Evolutionary conservation across 768 basidiomycete genomes (phyloP), one percentile per base, ranked within the genome.

Genomic region (Tremella fuciformis): DNA sequence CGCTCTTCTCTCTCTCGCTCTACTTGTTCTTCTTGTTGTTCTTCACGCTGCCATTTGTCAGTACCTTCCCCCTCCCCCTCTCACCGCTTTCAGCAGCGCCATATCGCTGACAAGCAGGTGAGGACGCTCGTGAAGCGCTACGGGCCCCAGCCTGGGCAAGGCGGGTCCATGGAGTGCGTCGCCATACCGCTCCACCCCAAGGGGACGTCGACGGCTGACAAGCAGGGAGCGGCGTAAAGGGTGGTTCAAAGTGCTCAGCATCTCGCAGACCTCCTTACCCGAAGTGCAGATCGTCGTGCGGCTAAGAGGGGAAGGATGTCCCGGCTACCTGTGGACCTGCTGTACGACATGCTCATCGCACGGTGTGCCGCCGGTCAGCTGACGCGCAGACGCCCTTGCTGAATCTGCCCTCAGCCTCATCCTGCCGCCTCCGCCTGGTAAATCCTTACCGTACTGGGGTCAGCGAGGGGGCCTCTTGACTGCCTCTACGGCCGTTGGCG

Each of bases 401-500:
- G 90, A 93, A 78, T 83, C 83, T 15, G 93, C 89, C 0, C 81
- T 97, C 13, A 82, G 83, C 16, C 78, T 93, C 50, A 79, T 86
- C 16, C 78, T 88, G 1, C 81, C 84, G 13, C 60, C 67, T 0
- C 63, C 65, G 4, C 68, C 80, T 25, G 78, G 82, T 16, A 80
- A 78, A 15, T 71, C 78, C 3, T 82, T 91, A 1, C 83, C 89
- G 0, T 63, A 79, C 0, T 73, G 86, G 7, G 85, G 83, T 2
- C 80, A 78, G 50, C 75, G 80, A 47, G 92, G 91, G 13, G 92
- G 93, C 0, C 77, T 92, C 1, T 79, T 96, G 50, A 97, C 93
- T 1, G 86, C 92, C 0, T 83, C 86, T 76, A 84, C 84, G 3
- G 92, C 88, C 1, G 82, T 94, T 57, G 92, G 91, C 15, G 84